Conservation (phyloP, 331 rosid species). For the Cucumis variabilis region DNA sequence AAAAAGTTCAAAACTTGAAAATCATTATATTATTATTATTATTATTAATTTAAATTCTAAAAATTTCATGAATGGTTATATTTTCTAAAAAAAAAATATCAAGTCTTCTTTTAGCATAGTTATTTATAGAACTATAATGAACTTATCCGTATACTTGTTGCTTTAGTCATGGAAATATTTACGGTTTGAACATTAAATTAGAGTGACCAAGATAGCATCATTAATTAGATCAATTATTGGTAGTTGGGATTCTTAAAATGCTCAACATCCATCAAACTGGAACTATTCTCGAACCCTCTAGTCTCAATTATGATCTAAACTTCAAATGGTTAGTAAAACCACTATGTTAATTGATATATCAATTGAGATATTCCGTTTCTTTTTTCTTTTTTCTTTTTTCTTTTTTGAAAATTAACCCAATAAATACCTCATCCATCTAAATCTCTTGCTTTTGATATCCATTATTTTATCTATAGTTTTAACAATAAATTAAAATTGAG, state of each 20-base stretch:
- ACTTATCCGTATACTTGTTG: background rate
- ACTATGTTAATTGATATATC: too few species aligned
- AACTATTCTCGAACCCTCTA: background rate
- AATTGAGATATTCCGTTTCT: too few species aligned
- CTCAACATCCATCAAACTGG: background rate
- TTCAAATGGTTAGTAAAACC: too few species aligned
- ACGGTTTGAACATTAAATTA: background rate
- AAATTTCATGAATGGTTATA: background rate
- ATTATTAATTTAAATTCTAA: background rate
- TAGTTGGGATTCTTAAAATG: background rate
- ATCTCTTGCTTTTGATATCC: too few species aligned
- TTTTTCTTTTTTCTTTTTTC: too few species aligned
- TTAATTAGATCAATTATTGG: background rate
- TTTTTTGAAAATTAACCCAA: too few species aligned
- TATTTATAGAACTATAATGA: background rate
- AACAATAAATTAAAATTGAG: too few species aligned
- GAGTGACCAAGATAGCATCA: background rate
- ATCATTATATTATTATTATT: too few species aligned
- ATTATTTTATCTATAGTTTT: too few species aligned
- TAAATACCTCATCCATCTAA: too few species aligned
- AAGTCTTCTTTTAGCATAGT: background rate
- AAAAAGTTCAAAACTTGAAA: too few species aligned
- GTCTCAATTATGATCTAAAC: background rate
- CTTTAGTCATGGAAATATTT: background rate
- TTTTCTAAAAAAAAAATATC: background rate